These are phyloP conservation scores for Prosopis cineraria DNA, from an alignment of 306 rosid genomes.

Conservation along the genomic window DNA sequence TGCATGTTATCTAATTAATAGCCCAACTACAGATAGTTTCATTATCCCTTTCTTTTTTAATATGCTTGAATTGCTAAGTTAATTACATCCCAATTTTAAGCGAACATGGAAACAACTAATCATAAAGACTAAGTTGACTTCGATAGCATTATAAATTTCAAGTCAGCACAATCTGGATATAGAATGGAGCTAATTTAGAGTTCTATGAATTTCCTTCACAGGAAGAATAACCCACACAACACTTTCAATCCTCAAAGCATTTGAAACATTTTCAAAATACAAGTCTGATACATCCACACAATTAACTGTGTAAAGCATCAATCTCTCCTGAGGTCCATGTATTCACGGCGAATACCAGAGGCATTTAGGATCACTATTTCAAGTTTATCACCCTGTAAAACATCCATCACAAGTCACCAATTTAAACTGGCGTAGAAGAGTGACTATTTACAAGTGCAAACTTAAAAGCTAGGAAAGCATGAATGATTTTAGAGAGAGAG, in stretches of 20 bases:
- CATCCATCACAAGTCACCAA: slow-evolving; percentile 4
- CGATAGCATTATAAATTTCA: neutral
- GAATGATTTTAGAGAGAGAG: neutral
- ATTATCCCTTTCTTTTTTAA: no score
- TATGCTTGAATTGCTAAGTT: no score
- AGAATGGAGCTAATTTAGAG: neutral
- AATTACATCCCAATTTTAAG: neutral
- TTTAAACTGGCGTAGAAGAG: neutral
- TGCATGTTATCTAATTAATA: no score
- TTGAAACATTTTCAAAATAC: slow-evolving; percentile 39
- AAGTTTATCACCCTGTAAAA: slow-evolving; percentile 77
- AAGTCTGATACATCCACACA: slow-evolving; percentile 8
- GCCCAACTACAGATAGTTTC: no score
- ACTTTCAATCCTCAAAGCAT: slow-evolving; percentile 15
- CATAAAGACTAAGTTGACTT: neutral
- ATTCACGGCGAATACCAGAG: slow-evolving; percentile 60
- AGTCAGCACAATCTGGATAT: neutral
- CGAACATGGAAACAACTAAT: neutral
- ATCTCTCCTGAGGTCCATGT: slow-evolving; percentile 80
- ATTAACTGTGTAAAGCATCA: slow-evolving; percentile 38
- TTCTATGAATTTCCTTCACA: neutral
- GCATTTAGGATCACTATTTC: slow-evolving; percentile 76
- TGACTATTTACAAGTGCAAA: neutral
- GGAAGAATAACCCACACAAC: slow-evolving; percentile 13
- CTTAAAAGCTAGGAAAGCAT: neutral